Evolutionary conservation across 1,284 basidiomycete species (phyloP).

Genomic region (Ceratobasidium sp.): DNA sequence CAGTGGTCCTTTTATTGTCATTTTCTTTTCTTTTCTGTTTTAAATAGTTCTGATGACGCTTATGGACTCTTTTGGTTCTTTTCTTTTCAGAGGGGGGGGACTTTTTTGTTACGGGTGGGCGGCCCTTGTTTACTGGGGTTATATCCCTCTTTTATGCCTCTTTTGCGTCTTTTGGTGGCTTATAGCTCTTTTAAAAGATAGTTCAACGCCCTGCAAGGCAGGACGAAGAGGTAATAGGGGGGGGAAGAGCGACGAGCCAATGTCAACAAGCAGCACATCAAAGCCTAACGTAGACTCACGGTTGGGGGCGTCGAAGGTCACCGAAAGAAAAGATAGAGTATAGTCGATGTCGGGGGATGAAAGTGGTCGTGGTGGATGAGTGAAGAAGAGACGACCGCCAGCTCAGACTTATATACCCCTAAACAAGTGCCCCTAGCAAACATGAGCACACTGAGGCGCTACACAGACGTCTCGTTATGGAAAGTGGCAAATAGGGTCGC

Average conservation of each 20-base stretch:
- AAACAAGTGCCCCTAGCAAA: background rate
- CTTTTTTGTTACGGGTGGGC: conserved; percentile 1
- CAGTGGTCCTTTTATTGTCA: background rate
- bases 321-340: background rate
- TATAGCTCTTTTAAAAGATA: conserved; percentile 18
- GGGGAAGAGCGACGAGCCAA: background rate
- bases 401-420: background rate
- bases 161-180: conserved; percentile 27
- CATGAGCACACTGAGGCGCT: background rate
- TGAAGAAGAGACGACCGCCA: background rate
- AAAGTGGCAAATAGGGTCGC: background rate
- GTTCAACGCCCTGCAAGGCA: background rate
- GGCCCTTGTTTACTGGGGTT: conserved; percentile 16
- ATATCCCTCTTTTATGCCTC: conserved; percentile 19
- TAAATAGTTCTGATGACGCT: background rate
- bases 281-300: background rate
- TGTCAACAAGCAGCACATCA: too few species aligned
- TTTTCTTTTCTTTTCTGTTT: background rate
- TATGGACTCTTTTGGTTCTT: background rate
- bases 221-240: background rate
- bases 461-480: background rate
- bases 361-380: background rate
- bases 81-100: background rate
- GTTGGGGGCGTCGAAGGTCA: background rate
- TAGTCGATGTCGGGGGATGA: background rate